A percentile compares a stretch with the other conserved stretches of the same genome.
phyloP scores from a whole-genome alignment of 371 early-diverging fungal species.

The Mortierella sp. region DNA sequence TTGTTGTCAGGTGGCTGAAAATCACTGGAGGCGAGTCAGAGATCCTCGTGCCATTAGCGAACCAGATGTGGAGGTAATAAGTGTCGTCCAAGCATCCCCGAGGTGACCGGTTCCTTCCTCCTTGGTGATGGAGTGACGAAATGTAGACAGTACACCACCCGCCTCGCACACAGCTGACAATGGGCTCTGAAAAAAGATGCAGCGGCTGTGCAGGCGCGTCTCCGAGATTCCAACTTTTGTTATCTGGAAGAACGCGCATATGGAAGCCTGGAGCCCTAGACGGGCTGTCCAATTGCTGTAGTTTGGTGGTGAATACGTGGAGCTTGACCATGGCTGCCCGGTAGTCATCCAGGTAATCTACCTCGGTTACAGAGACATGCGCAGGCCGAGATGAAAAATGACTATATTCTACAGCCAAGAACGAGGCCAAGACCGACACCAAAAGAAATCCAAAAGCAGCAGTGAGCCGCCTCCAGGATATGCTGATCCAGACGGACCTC shows the following conservation, averaged over 20 bases:
- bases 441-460: conserved; percentile 9
- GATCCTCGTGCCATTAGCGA: conserved; percentile 45
- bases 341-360: conserved; percentile 15
- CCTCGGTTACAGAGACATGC: conserved; percentile 12
- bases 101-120: conserved; percentile 1
- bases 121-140: not conserved
- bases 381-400: conserved; percentile 14
- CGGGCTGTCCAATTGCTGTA: conserved; percentile 7
- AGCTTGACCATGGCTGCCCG: conserved; percentile 16
- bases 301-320: conserved; percentile 14
- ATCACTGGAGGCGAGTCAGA: conserved; percentile 26
- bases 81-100: conserved; percentile 19
- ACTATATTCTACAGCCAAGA: conserved; percentile 2
- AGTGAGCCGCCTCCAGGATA: conserved; percentile 1
- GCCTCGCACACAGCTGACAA: conserved; percentile 11
- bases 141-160: conserved; percentile 24
- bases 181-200: conserved; percentile 20
- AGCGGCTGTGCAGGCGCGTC: conserved; percentile 20
- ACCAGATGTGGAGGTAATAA: conserved; percentile 45
- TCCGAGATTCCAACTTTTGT: conserved; percentile 23
- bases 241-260: conserved; percentile 20
- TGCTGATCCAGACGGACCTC: too few relatives aligned
- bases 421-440: conserved; percentile 9
- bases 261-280: conserved; percentile 25
- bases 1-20: conserved; percentile 12